Percentiles rank a stretch among this genome's conserved stretches.
These are phyloP conservation scores for Durusdinium trenchii DNA, from an alignment of 73 alveolate species.

Conservation along the genomic window DNA sequence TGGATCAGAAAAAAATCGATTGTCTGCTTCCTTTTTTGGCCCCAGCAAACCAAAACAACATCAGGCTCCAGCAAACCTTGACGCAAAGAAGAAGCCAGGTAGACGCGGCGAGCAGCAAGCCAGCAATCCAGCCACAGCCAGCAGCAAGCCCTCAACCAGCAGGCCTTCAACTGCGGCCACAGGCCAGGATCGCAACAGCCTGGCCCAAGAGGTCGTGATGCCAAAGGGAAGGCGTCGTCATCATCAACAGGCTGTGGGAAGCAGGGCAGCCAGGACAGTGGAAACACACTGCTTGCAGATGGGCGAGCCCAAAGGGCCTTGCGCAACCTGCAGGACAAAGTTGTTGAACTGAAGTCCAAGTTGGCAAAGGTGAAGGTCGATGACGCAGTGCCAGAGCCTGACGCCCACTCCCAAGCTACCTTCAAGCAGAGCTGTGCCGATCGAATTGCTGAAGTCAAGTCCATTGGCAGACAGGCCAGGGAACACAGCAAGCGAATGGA, in stretches of 20 bases:
- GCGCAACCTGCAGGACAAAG: not conserved
- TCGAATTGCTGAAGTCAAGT: not conserved
- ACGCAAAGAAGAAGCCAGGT: not conserved
- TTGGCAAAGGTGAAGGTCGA: not conserved
- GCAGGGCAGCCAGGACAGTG: not conserved
- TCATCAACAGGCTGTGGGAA: not conserved
- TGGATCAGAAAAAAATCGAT: not conserved
- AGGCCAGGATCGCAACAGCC: not conserved
- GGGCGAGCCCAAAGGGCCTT: constrained; percentile 52
- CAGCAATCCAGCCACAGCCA: not conserved
- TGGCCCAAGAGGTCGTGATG: not conserved
- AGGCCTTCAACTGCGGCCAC: too few relatives aligned
- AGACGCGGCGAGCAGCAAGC: too few relatives aligned
- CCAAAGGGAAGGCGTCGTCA: too few relatives aligned
- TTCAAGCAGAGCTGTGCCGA: not conserved
- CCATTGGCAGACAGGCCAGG: not conserved
- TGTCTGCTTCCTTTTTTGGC: too few relatives aligned
- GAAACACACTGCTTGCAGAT: not conserved
- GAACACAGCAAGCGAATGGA: not conserved
- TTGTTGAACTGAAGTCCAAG: not conserved
- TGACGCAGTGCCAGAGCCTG: not conserved
- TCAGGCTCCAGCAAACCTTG: too few relatives aligned
- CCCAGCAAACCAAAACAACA: not conserved
- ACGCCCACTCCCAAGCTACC: not conserved
- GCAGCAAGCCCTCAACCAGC: not conserved